These are phyloP conservation scores for Fusarium sp. DNA, from an alignment of 2,329 filamentous ascomycete species.

Conservation along the genomic window DNA sequence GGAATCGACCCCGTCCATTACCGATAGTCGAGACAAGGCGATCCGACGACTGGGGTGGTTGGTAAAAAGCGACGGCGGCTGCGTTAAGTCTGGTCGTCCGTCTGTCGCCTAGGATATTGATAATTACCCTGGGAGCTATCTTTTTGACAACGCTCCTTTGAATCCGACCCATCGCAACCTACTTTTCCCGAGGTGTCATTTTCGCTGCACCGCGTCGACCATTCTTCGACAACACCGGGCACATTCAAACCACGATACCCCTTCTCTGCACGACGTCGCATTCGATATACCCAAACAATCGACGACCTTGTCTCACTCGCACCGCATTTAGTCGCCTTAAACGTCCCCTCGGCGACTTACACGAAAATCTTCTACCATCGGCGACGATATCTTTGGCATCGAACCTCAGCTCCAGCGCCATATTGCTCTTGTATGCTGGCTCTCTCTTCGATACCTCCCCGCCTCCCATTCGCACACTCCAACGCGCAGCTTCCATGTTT, in stretches of 20 bases:
- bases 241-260: slow-evolving; percentile 2
- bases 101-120: slow-evolving; percentile 30
- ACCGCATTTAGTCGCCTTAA: slow-evolving; percentile 7
- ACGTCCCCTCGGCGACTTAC: slow-evolving; percentile 28
- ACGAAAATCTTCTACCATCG: slow-evolving; percentile 22
- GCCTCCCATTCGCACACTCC: slow-evolving; percentile 22
- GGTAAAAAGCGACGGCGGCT: slow-evolving; percentile 33
- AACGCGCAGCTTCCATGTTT: slow-evolving; percentile 64
- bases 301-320: slow-evolving; percentile 6
- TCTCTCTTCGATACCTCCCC: slow-evolving; percentile 23
- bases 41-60: slow-evolving; percentile 38
- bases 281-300: slow-evolving; percentile 24
- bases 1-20: slow-evolving; percentile 13
- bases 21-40: slow-evolving; percentile 14
- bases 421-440: slow-evolving; percentile 21
- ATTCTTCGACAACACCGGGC: slow-evolving; percentile 9
- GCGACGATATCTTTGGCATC: slow-evolving; percentile 12
- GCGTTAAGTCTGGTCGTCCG: slow-evolving; percentile 18
- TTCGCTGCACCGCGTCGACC: background rate
- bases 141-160: slow-evolving; percentile 27
- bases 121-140: slow-evolving; percentile 33
- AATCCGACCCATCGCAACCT: slow-evolving; percentile 20
- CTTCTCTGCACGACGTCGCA: slow-evolving; percentile 29
- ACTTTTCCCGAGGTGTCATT: slow-evolving; percentile 15
- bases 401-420: slow-evolving; percentile 17